Percentiles rank a stretch among this genome's conserved stretches.
Evolutionary conservation across 345 rosid genomes (phyloP).

Genomic region (Populus tremula): DNA sequence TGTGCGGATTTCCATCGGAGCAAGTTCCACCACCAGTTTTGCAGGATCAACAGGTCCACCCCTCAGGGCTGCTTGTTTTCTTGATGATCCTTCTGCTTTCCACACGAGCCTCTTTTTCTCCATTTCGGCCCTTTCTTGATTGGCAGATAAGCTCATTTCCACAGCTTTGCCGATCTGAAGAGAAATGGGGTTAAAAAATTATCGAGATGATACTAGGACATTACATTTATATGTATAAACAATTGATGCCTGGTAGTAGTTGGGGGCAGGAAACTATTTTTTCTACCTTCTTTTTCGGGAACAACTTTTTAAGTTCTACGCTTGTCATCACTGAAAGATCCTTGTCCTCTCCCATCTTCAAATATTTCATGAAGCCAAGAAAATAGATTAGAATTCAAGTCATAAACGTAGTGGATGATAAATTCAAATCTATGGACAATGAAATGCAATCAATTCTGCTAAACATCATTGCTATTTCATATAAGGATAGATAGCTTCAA

Average conservation of each 20-base stretch:
- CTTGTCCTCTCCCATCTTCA: conserved; percentile 74
- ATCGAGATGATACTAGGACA: neutral
- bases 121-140: conserved; percentile 77
- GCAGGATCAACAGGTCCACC: conserved; percentile 59
- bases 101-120: conserved; percentile 74
- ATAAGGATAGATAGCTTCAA: neutral
- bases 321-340: conserved; percentile 60
- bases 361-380: conserved; percentile 5
- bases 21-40: conserved; percentile 69
- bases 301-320: conserved; percentile 65
- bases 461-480: neutral
- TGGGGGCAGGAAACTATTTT: neutral
- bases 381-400: neutral
- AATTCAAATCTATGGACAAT: neutral
- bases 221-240: neutral
- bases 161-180: conserved; percentile 56
- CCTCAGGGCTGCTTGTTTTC: conserved; percentile 36
- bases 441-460: neutral
- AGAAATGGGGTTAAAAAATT: neutral
- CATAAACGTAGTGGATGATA: neutral
- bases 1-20: conserved; percentile 93
- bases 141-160: conserved; percentile 78
- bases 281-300: conserved; percentile 48
- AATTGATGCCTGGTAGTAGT: neutral
- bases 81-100: conserved; percentile 53